Evolutionary conservation across 176 grass and related monocot species (phyloP), one percentile per base, ranked within the genome.

Genomic region (Otatea glauca): DNA sequence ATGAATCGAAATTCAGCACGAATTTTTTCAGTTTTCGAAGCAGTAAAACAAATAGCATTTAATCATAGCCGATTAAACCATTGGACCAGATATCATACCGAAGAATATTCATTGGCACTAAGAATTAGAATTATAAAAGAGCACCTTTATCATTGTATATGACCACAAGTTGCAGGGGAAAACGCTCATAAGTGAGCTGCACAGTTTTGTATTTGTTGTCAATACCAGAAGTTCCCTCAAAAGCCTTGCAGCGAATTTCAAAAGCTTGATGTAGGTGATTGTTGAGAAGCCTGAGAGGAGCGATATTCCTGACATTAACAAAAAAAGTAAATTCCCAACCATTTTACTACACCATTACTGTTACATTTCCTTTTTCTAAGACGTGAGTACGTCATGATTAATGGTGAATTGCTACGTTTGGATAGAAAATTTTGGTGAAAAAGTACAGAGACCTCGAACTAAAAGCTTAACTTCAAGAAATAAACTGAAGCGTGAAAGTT

Each of bases 151-250:
- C 50, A 58, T 12, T 77, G 29, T 5, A 78, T 5, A 29, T 21
- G 23, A 74, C 18, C 43, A 48, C 56, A 74, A 51, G 41, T 64
- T 47, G 32, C 70, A 47, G 58, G 18, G 70, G 7, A 83, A 67
- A 53, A 74, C 0, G 23, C 92, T 94, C 90, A 62, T 88, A 85
- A 9, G 92, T 94, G 81, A 94, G 90, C 23, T 94, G 90, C 25
- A 94, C 90, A 47, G 90, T 94, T 65, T 87, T 92, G 77, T 88
- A 94, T 80, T 94, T 94, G 74, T 86, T 92, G 63, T 94, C 90
- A 74, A 94, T 94, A 83, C 90, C 90, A 55, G 85, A 94, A 83
- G 92, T 94, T 80, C 90, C 90, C 68, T 94, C 90, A 56, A 94
- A 94, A 65, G 92, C 90, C 87, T 94, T 75, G 35, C 23, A 81